Evolutionary conservation across 495 filamentous ascomycete species (phyloP), one percentile per base, ranked within the genome.

Genomic region (Darksidea phi): DNA sequence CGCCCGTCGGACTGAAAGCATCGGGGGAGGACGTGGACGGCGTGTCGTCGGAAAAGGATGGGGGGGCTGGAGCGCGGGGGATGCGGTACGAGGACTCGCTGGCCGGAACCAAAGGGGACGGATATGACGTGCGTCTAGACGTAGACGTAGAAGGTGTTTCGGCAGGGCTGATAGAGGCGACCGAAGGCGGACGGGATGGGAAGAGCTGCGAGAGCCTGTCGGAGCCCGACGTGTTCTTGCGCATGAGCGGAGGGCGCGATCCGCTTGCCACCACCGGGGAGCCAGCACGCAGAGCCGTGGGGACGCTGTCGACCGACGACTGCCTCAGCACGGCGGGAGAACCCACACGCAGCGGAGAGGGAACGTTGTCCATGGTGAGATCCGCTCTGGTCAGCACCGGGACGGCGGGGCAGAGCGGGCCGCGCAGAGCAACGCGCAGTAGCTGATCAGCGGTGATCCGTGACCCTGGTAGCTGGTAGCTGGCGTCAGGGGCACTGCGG

Each of bases 151-250:
- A 25, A 21, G 56, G 47, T 12, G 46, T 18, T 23, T 62, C 58
- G 13, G 41, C 41, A 6, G 61, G 23, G 41, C 25, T 48, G 12
- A 48, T 28, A 6, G 58, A 57, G 12, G 52, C 65, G 18, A 43
- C 55, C 7, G 66, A 68, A 15, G 26, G 12, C 10, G 66, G 62
- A 5, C 56, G 61, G 15, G 66, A 65, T 10, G 62, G 66, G 36
- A 68, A 68, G 18, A 69, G 66, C 50, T 69, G 66, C 37, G 66
- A 65, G 6, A 69, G 38, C 32, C 66, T 48, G 43, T 65, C 58
- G 21, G 61, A 66, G 10, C 55, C 55, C 0, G 63, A 65, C 8
- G 61, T 69, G 32, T 37, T 25, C 15, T 59, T 49, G 26, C 57
- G 62, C 36, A 20, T 43, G 25, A 69, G 59, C 11, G 57, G 45